These are phyloP conservation scores for Naganishia cerealis DNA, from an alignment of 1,284 basidiomycete genomes.

Conservation along the genomic window DNA sequence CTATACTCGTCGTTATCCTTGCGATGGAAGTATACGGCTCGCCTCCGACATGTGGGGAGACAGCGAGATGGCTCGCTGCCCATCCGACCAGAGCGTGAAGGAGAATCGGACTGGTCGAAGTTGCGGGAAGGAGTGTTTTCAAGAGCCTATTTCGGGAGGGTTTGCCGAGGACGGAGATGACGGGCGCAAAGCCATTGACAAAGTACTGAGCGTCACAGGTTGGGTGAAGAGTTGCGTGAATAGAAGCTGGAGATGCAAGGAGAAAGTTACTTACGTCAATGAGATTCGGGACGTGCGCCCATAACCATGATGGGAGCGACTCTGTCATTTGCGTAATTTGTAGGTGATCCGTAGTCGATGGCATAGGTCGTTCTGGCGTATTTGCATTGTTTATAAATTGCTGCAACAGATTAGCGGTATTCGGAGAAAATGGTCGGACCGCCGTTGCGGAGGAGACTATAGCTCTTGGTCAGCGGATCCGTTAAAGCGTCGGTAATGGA, in stretches of 20 bases:
- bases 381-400: slow-evolving; percentile 11
- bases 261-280: slow-evolving; percentile 19
- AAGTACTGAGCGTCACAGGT: slow-evolving; percentile 35
- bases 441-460: slow-evolving; percentile 6
- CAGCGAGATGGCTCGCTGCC: slow-evolving; percentile 41
- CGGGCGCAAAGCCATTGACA: slow-evolving; percentile 42
- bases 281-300: slow-evolving; percentile 29
- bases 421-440: slow-evolving; percentile 21
- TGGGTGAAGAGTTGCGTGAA: not conserved
- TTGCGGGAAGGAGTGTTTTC: slow-evolving; percentile 39
- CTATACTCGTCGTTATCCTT: slow-evolving; percentile 40
- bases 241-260: not conserved
- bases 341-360: slow-evolving; percentile 21
- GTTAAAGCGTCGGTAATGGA: not conserved
- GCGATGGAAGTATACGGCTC: slow-evolving; percentile 42
- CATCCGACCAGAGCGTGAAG: slow-evolving; percentile 43
- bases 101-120: slow-evolving; percentile 40
- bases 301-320: slow-evolving; percentile 29
- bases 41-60: slow-evolving; percentile 31
- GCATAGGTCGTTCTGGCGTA: slow-evolving; percentile 16
- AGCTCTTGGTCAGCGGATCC: not conserved
- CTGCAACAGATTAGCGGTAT: slow-evolving; percentile 15
- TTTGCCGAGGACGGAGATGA: slow-evolving; percentile 41
- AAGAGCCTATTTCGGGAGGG: slow-evolving; percentile 39
- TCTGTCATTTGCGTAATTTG: slow-evolving; percentile 6